A percentile compares a stretch with the other conserved stretches of the same genome.
phyloP scores from a whole-genome alignment of 306 rosid genomes.

The Carpinus fangiana region DNA sequence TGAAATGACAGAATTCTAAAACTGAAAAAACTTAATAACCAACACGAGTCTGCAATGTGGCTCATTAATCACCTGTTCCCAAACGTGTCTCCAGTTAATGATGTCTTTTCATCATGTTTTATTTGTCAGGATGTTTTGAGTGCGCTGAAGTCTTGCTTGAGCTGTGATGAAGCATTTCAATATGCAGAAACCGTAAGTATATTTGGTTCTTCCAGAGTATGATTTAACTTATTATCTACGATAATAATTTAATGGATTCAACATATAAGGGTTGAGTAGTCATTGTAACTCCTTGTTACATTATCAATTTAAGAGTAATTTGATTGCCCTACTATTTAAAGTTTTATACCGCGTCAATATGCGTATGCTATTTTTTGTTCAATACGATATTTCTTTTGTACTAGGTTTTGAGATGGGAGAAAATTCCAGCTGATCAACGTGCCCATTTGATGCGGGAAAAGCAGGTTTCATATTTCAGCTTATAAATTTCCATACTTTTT shows the following conservation, averaged over 20 bases:
- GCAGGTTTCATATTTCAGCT: conserved; percentile 52
- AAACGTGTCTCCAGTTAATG: background rate
- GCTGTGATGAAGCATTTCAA: conserved; percentile 67
- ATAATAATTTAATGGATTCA: conserved; percentile 20
- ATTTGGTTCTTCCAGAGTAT: conserved; percentile 19
- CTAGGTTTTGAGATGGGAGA: conserved; percentile 90
- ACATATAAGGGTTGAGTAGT: background rate
- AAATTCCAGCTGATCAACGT: conserved; percentile 87
- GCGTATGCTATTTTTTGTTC: conserved; percentile 16
- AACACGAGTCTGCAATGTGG: background rate
- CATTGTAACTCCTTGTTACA: background rate
- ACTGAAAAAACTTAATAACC: background rate
- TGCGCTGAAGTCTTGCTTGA: conserved; percentile 58
- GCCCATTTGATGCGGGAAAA: conserved; percentile 89
- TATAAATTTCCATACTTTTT: background rate
- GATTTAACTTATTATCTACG: conserved; percentile 15
- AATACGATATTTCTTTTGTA: conserved; percentile 21
- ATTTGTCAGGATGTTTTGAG: conserved; percentile 65
- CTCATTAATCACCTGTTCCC: too few relatives aligned
- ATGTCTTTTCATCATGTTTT: conserved; percentile 3
- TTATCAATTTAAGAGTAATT: background rate
- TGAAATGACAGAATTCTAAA: background rate
- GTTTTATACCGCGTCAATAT: background rate
- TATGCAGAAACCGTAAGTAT: conserved; percentile 76
- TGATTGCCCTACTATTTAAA: background rate